Evolutionary conservation across 2,329 filamentous ascomycete species (phyloP), one percentile per base, ranked within the genome.

Genomic region (Trichoderma simmonsii): DNA sequence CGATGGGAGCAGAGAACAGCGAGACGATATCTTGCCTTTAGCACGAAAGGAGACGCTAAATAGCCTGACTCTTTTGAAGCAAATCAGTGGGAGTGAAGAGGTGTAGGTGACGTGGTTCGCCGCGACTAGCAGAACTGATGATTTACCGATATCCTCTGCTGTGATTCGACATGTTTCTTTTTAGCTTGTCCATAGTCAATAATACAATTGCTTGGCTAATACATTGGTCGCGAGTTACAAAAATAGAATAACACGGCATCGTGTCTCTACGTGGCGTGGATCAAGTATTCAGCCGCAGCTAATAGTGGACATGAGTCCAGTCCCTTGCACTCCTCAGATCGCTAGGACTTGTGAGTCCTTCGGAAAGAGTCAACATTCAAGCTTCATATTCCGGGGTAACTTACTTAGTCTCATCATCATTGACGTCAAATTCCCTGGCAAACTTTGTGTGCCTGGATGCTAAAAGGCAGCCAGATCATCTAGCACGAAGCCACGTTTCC

Each of bases 401-500:
- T 11, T 39, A 62, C 24, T 4, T 39, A 14, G 48, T 8, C 21
- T 43, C 7, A 21, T 18, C 24, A 24, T 14, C 9, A 18, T 57
- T 64, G 61, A 64, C 24, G 61, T 64, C 61, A 21, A 32, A 34
- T 54, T 9, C 9, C 15, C n/a, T 14, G 4, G 60, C 6, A n/a
- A 24, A 48, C 39, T 34, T 21, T 26, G 15, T 51, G 54, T 61
- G 26, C 34, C 36, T 69, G 18, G 21, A 43, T 60, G 21, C 36
- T 60, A 51, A 51, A 51, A 48, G 30, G 48, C 36, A n/a, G 65
- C 66, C 28, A 32, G 30, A 32, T 32, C n/a, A 14, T 34, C 66
- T 26, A 69, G 56, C 56, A 69, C 26, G 18, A 61, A 69, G 66
- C 56, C 66, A 69, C 66, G 56, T 69, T 61, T 36, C 3, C 21